A percentile compares a stretch with the other conserved stretches of the same genome.
Conservation (phyloP, 306 rosid species). For the Aeschynomene evenia region DNA sequence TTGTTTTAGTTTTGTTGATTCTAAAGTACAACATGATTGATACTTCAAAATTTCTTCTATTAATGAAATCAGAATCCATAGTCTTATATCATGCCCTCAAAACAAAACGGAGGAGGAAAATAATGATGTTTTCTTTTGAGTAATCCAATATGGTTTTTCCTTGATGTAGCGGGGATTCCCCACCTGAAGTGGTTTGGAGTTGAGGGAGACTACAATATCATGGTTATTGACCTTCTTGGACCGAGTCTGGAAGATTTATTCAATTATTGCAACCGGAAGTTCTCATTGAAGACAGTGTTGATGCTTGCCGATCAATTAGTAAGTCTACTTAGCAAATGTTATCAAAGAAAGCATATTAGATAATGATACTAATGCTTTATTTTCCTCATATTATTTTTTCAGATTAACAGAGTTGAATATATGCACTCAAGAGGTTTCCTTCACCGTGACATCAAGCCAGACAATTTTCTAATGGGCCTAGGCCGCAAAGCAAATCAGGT, state of each 20-base stretch:
- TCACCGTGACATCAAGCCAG: conserved; percentile 99
- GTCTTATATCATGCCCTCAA: conserved; percentile 7
- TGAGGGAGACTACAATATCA: conserved; percentile 91
- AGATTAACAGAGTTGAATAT: conserved; percentile 98
- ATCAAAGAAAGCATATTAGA: conserved; percentile 18
- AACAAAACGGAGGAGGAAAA: conserved; percentile 6
- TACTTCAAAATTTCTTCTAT: neutral
- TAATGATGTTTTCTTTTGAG: conserved; percentile 21
- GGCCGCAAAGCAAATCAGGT: conserved; percentile 99
- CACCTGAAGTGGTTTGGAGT: conserved; percentile 99
- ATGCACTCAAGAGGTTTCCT: conserved; percentile 99
- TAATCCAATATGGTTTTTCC: conserved; percentile 36
- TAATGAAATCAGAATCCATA: conserved; percentile 15
- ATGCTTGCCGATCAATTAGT: conserved; percentile 99
- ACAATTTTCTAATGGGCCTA: conserved; percentile 96
- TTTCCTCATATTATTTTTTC: conserved; percentile 35
- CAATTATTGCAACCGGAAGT: conserved; percentile 92
- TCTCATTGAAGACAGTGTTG: conserved; percentile 85
- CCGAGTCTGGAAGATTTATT: conserved; percentile 98
- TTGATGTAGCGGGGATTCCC: conserved; percentile 87
- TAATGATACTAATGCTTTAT: conserved; percentile 1
- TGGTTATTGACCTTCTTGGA: conserved; percentile 99
- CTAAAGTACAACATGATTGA: neutral
- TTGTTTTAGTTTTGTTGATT: conserved; percentile 11
- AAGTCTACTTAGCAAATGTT: conserved; percentile 37